Conservation (phyloP, 2,329 filamentous ascomycete species). For the Fusarium tuaranense region DNA sequence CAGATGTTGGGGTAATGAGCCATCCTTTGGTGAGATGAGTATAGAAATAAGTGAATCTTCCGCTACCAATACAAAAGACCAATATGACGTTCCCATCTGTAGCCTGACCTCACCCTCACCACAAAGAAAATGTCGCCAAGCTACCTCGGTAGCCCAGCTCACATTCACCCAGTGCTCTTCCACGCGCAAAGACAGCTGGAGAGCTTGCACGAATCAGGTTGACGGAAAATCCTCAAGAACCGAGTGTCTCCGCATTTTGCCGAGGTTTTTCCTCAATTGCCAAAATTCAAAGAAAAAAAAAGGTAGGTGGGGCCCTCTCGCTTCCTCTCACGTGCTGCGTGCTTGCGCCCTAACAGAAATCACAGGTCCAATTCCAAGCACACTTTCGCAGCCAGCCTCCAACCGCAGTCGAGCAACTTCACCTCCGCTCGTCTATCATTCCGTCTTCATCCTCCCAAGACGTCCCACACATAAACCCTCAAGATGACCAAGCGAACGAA, state of each 20-base stretch:
- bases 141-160: neutral
- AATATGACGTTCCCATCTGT: neutral
- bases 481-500: conserved; percentile 95
- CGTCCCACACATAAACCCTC: conserved; percentile 58
- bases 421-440: conserved; percentile 47
- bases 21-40: no score
- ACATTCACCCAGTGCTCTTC: neutral
- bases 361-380: conserved; percentile 50
- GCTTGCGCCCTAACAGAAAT: conserved; percentile 56
- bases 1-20: neutral
- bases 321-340: conserved; percentile 53
- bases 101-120: neutral
- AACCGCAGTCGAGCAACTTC: conserved; percentile 48
- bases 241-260: conserved; percentile 58
- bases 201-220: conserved; percentile 22
- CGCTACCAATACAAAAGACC: neutral
- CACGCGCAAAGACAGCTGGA: neutral
- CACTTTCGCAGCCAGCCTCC: conserved; percentile 49
- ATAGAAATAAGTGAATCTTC: neutral
- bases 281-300: conserved; percentile 26
- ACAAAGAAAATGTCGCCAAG: neutral
- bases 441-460: conserved; percentile 50
- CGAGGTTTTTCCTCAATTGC: conserved; percentile 67
- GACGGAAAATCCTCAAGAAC: neutral
- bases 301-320: conserved; percentile 41